Evolutionary conservation across 2,329 filamentous ascomycete species (phyloP).

Genomic region (Sporothrix curviconia): DNA sequence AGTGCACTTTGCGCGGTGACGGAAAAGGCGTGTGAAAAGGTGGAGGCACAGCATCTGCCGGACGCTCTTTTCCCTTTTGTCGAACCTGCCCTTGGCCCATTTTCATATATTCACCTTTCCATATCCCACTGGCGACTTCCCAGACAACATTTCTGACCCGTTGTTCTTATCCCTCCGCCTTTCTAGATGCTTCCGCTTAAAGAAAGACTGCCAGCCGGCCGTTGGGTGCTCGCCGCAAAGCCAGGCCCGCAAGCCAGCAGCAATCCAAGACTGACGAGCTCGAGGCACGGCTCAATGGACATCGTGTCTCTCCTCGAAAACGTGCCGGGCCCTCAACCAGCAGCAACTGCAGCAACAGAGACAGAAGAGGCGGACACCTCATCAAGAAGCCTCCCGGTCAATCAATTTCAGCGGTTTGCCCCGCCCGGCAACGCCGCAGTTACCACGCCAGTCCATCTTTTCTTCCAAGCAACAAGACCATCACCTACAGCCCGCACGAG

Average conservation of each 20-base stretch:
- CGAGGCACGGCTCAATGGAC: slow-evolving; percentile 12
- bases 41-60: neutral
- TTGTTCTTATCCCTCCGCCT: neutral
- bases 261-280: slow-evolving; percentile 11
- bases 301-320: slow-evolving; percentile 9
- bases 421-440: no score
- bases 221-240: slow-evolving; percentile 8
- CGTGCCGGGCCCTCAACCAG: neutral
- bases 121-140: no score
- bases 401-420: no score
- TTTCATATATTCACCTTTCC: neutral
- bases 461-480: neutral
- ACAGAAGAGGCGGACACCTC: neutral
- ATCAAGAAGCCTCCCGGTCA: no score
- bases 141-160: no score
- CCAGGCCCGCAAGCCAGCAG: slow-evolving; percentile 8
- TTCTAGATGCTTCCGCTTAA: slow-evolving; percentile 4
- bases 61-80: neutral
- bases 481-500: slow-evolving; percentile 7
- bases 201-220: slow-evolving; percentile 13
- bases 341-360: neutral
- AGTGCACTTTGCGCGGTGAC: slow-evolving; percentile 4
- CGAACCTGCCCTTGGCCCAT: no score
- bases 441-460: neutral
- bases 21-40: slow-evolving; percentile 13